These are phyloP conservation scores for Plasmodium yoelii DNA, from an alignment of 169 alveolate species.

Conservation along the genomic window DNA sequence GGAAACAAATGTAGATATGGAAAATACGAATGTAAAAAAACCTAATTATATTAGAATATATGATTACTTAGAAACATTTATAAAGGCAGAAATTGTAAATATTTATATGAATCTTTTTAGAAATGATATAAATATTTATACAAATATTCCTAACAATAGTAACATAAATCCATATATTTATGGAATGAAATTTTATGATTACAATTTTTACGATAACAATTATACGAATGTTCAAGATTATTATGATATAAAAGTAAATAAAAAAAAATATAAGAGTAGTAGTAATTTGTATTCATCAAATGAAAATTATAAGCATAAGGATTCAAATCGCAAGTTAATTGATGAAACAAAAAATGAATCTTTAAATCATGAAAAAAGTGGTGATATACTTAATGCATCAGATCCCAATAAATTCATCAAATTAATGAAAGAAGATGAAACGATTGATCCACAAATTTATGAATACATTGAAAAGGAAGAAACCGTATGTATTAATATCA, in stretches of 20 bases:
- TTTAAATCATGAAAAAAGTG: conserved; percentile 20
- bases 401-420: conserved; percentile 66
- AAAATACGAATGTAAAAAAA: conserved; percentile 18
- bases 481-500: conserved; percentile 67
- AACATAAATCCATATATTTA: conserved; percentile 63
- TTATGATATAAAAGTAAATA: conserved; percentile 20
- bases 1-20: neutral
- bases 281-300: conserved; percentile 22
- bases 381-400: conserved; percentile 45
- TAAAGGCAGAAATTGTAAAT: conserved; percentile 69
- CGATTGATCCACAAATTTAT: conserved; percentile 63
- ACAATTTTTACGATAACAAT: conserved; percentile 68
- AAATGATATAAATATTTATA: conserved; percentile 68
- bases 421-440: conserved; percentile 62
- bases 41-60: conserved; percentile 29
- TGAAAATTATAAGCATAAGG: conserved; percentile 39
- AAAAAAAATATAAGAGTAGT: conserved; percentile 17
- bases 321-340: conserved; percentile 4
- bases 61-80: conserved; percentile 65
- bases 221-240: conserved; percentile 52
- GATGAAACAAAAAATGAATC: conserved; percentile 21
- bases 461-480: conserved; percentile 73
- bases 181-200: conserved; percentile 73
- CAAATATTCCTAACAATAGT: conserved; percentile 64
- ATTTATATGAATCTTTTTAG: conserved; percentile 68